Conservation (phyloP, 2,329 filamentous ascomycete species). For the Colletotrichum sp. region DNA sequence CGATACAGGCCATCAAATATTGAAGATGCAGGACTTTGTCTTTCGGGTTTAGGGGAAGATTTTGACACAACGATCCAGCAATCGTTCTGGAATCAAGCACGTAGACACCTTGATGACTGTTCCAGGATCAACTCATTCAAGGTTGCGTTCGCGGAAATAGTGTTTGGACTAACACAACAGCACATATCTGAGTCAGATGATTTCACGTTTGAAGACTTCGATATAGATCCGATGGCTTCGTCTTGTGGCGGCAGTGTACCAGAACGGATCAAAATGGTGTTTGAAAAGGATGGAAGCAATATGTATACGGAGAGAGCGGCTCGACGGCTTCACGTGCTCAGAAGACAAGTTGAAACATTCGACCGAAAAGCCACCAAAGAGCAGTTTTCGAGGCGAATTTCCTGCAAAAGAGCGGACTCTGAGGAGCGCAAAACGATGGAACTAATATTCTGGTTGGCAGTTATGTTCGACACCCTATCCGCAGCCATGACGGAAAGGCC, state of each 20-base stretch:
- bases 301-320: constrained; percentile 40
- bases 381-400: not conserved
- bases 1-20: not conserved
- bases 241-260: not conserved
- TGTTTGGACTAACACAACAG: constrained; percentile 42
- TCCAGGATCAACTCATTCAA: constrained; percentile 39
- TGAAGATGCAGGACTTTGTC: constrained; percentile 5
- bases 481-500: constrained; percentile 52
- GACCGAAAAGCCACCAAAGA: not conserved
- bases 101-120: constrained; percentile 37
- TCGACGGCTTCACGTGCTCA: constrained; percentile 43
- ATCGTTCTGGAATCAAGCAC: constrained; percentile 42
- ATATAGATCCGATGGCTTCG: not conserved
- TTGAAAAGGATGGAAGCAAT: constrained; percentile 33
- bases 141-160: constrained; percentile 40
- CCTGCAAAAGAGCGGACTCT: not conserved
- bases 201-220: not conserved
- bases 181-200: constrained; percentile 20
- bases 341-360: constrained; percentile 33
- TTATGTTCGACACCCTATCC: constrained; percentile 64
- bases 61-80: constrained; percentile 42
- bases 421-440: constrained; percentile 50
- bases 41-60: constrained; percentile 26
- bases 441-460: constrained; percentile 61
- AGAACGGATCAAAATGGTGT: constrained; percentile 14